A percentile compares a stretch with the other conserved stretches of the same genome.
Evolutionary conservation across 106 monocot species (phyloP).

Genomic region (Triglochin maritima): DNA sequence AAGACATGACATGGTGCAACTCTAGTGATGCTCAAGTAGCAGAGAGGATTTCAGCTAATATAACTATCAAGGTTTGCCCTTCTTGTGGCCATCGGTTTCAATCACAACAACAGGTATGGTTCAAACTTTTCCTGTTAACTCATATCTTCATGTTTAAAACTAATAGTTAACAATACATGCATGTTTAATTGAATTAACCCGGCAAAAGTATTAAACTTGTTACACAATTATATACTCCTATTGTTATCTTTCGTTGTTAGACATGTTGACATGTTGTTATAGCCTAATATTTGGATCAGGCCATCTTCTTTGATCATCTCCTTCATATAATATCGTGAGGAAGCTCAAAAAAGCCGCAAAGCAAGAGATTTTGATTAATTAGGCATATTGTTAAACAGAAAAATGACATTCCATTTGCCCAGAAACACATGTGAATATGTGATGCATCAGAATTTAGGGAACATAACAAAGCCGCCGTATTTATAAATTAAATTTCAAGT

Average conservation of each 20-base stretch:
- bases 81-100: constrained; percentile 48
- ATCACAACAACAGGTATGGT: constrained; percentile 22
- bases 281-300: no score
- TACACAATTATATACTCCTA: no score
- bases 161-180: not conserved
- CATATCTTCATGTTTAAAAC: not conserved
- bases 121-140: constrained; percentile 1
- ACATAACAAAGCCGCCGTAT: no score
- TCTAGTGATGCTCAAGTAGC: constrained; percentile 11
- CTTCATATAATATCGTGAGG: no score
- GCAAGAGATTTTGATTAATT: not conserved
- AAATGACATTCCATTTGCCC: not conserved
- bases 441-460: constrained; percentile 10
- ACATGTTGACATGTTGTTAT: no score
- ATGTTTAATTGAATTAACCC: no score
- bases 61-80: constrained; percentile 36
- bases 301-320: no score
- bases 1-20: constrained; percentile 52
- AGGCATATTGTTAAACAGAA: not conserved
- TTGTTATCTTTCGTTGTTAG: no score
- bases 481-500: no score
- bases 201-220: no score
- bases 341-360: no score
- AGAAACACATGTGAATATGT: not conserved
- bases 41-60: constrained; percentile 11